These are phyloP conservation scores for Cicer pinnatifidum DNA, from an alignment of 306 rosid species.

Conservation along the genomic window DNA sequence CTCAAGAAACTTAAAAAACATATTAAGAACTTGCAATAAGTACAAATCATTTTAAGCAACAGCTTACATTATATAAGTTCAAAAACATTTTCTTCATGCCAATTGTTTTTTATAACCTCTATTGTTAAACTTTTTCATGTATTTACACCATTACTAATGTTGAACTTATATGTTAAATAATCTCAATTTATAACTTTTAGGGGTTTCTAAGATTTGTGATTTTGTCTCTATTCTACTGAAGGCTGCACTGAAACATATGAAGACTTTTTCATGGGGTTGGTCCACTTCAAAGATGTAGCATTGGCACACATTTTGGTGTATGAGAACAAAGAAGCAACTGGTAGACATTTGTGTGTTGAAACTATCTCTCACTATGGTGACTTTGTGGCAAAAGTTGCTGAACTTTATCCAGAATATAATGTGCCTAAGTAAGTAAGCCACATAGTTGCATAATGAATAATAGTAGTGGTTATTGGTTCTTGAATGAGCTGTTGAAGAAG, in stretches of 20 bases:
- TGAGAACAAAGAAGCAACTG: constrained; percentile 76
- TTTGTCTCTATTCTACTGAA: constrained; percentile 47
- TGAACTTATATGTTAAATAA: not conserved
- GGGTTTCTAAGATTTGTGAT: constrained; percentile 18
- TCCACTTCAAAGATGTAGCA: constrained; percentile 93
- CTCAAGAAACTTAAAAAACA: not conserved
- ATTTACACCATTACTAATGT: not conserved
- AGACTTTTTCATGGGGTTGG: constrained; percentile 70
- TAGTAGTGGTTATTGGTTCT: not conserved
- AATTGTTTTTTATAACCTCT: not conserved
- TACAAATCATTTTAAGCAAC: not conserved
- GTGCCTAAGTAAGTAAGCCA: constrained; percentile 61
- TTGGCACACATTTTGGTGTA: constrained; percentile 83
- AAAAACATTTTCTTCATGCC: not conserved
- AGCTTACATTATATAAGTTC: not conserved
- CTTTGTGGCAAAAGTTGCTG: constrained; percentile 77
- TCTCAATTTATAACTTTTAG: not conserved
- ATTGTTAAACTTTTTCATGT: not conserved
- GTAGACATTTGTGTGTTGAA: constrained; percentile 85
- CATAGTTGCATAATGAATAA: constrained; percentile 25
- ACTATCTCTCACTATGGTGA: constrained; percentile 84
- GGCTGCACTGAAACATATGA: constrained; percentile 74
- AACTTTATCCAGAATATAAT: constrained; percentile 76
- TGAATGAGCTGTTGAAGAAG: constrained; percentile 31
- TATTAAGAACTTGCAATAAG: not conserved